A percentile compares a stretch with the other conserved stretches of the same genome.
These are phyloP conservation scores for Psilocybe azurescens DNA, from an alignment of 768 basidiomycete genomes.

Conservation along the genomic window DNA sequence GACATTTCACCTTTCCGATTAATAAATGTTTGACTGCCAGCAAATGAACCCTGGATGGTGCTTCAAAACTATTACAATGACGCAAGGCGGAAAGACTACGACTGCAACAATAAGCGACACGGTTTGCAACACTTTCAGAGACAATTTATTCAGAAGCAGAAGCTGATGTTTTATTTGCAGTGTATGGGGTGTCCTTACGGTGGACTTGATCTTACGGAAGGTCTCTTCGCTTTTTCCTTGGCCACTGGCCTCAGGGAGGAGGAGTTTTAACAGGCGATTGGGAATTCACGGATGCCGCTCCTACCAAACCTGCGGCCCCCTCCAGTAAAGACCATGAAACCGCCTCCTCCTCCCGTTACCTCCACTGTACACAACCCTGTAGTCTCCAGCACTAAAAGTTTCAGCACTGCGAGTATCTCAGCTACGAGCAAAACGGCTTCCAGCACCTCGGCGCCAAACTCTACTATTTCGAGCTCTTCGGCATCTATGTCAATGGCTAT, in stretches of 20 bases:
- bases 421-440: background rate
- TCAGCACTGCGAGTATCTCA: background rate
- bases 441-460: background rate
- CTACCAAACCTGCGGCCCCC: background rate
- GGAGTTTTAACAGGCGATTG: conserved; percentile 71
- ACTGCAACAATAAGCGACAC: conserved; percentile 66
- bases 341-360: conserved; percentile 5
- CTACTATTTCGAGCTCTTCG: background rate
- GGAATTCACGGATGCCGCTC: conserved; percentile 49
- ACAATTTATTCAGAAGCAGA: conserved; percentile 2
- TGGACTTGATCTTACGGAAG: conserved; percentile 71
- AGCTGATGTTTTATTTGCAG: conserved; percentile 32
- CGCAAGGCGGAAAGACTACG: conserved; percentile 58
- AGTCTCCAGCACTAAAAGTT: background rate
- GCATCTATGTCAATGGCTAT: background rate
- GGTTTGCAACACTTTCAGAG: conserved; percentile 38
- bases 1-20: background rate
- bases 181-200: conserved; percentile 70
- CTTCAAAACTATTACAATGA: conserved; percentile 65
- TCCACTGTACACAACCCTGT: background rate
- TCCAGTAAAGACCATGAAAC: background rate
- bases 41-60: conserved; percentile 66
- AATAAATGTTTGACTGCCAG: conserved; percentile 37
- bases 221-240: conserved; percentile 70
- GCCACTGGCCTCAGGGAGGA: conserved; percentile 22